These are phyloP conservation scores for Eucalyptus paniculata DNA, from an alignment of 345 rosid species.

Conservation along the genomic window DNA sequence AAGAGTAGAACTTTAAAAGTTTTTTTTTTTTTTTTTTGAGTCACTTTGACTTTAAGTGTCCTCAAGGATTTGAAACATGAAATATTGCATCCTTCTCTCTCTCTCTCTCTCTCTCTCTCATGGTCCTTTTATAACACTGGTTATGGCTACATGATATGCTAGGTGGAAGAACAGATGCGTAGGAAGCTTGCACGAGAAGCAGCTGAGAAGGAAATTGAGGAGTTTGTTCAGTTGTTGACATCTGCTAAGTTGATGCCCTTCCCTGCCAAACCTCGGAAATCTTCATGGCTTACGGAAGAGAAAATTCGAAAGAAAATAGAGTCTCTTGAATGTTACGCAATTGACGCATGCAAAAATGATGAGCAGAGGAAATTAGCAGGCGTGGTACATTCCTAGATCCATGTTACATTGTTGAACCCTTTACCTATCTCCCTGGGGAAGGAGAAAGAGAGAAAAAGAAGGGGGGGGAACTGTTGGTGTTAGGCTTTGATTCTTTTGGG, in stretches of 20 bases:
- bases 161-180: conserved; percentile 76
- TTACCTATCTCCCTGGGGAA: neutral
- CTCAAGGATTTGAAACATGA: neutral
- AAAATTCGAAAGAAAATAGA: conserved; percentile 33
- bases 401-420: neutral
- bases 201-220: conserved; percentile 67
- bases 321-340: conserved; percentile 80
- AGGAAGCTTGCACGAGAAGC: conserved; percentile 68
- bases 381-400: conserved; percentile 26
- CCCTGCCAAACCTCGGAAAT: conserved; percentile 59
- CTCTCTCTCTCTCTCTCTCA: neutral
- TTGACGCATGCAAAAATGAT: conserved; percentile 60
- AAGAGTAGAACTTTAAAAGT: neutral
- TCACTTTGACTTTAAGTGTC: neutral
- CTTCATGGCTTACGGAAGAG: conserved; percentile 69
- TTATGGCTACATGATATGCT: neutral
- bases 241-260: conserved; percentile 65
- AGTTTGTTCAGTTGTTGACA: conserved; percentile 47
- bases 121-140: neutral
- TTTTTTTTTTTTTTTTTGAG: neutral
- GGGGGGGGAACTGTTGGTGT: neutral
- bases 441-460: too few relatives aligned
- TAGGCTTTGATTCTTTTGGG: neutral
- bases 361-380: conserved; percentile 70
- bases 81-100: neutral